Conservation (phyloP, 495 filamentous ascomycete species). For the Jackrogersella multiformis region DNA sequence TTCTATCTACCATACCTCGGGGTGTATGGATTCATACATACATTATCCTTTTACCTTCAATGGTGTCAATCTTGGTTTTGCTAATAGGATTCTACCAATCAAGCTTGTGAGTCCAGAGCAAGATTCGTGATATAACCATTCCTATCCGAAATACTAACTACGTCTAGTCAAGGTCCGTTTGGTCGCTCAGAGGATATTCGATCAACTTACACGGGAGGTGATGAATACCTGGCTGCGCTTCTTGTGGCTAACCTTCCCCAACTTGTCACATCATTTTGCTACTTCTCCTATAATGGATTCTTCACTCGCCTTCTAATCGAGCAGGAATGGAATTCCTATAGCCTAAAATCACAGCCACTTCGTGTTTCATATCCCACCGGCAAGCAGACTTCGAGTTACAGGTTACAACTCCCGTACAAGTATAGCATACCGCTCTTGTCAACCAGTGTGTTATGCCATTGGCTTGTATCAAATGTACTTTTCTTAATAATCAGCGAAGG, state of each 20-base stretch:
- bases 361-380: conserved; percentile 30
- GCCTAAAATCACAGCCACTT: conserved; percentile 9
- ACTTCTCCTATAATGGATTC: conserved; percentile 30
- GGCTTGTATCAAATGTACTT: conserved; percentile 32
- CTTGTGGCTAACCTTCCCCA: conserved; percentile 29
- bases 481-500: conserved; percentile 11
- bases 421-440: conserved; percentile 37
- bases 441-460: conserved; percentile 41
- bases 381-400: conserved; percentile 28
- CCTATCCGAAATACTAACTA: too few relatives aligned
- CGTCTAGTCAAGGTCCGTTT: neutral
- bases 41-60: neutral
- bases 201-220: neutral
- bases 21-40: neutral
- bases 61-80: neutral
- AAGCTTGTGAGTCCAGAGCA: conserved; percentile 1
- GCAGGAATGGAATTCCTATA: conserved; percentile 32
- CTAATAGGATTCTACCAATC: neutral
- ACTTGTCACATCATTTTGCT: conserved; percentile 27
- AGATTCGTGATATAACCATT: too few relatives aligned
- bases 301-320: conserved; percentile 28
- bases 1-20: neutral
- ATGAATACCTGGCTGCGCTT: conserved; percentile 1
- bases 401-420: conserved; percentile 24
- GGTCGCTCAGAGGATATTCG: neutral